Evolutionary conservation across 345 rosid species (phyloP).

Genomic region (Mangifera indica): DNA sequence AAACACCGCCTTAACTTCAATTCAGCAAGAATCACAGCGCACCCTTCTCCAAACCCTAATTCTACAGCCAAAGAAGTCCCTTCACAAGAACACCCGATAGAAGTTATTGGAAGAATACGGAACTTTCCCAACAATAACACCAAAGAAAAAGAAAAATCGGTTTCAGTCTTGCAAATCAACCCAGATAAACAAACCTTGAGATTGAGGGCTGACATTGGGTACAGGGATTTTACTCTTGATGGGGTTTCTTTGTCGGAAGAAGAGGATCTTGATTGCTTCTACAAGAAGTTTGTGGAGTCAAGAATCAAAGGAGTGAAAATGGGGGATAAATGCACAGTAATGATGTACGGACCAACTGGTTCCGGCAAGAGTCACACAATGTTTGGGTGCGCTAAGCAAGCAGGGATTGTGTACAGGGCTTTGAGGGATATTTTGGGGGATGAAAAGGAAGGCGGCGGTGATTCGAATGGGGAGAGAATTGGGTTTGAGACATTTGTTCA

Average conservation of each 20-base stretch:
- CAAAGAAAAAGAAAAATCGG: constrained; percentile 64
- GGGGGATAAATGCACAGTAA: constrained; percentile 77
- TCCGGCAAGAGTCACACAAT: constrained; percentile 93
- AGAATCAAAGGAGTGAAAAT: constrained; percentile 75
- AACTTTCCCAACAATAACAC: constrained; percentile 59
- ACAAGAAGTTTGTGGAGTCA: constrained; percentile 67
- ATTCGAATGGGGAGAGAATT: constrained; percentile 27
- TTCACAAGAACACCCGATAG: constrained; percentile 77
- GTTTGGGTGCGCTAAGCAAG: constrained; percentile 88
- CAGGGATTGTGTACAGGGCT: constrained; percentile 84
- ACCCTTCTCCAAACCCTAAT: constrained; percentile 49
- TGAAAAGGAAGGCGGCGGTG: constrained; percentile 16
- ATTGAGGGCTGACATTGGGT: constrained; percentile 81
- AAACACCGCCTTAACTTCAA: constrained; percentile 71
- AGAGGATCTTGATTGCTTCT: constrained; percentile 68
- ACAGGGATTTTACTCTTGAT: constrained; percentile 84
- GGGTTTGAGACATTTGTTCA: constrained; percentile 67
- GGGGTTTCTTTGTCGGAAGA: constrained; percentile 84
- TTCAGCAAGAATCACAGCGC: constrained; percentile 32
- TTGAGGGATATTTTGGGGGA: constrained; percentile 74
- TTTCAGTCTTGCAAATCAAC: constrained; percentile 56
- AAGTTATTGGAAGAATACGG: constrained; percentile 80
- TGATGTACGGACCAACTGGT: constrained; percentile 99
- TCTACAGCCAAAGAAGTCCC: constrained; percentile 41
- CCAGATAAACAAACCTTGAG: constrained; percentile 60